Conservation (phyloP, 2,329 filamentous ascomycete genomes). For the Emergomyces africanus region DNA sequence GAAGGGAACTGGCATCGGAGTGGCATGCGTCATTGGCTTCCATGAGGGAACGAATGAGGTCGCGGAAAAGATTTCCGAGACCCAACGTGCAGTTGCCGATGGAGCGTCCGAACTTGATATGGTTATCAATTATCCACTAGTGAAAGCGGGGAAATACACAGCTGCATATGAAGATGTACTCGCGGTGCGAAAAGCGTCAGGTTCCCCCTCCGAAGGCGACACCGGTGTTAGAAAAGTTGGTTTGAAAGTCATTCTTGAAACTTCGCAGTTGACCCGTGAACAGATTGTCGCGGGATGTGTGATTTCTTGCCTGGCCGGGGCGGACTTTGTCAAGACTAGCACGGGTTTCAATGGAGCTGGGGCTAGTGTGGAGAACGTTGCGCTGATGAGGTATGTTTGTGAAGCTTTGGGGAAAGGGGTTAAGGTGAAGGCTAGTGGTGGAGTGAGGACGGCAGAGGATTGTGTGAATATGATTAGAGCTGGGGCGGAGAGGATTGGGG, state of each 20-base stretch:
- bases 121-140: conserved; percentile 42
- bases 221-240: conserved; percentile 24
- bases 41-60: conserved; percentile 45
- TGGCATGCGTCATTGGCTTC: conserved; percentile 48
- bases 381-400: conserved; percentile 40
- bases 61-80: conserved; percentile 39
- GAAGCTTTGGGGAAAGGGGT: conserved; percentile 30
- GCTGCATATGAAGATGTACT: conserved; percentile 42
- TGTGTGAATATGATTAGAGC: conserved; percentile 43
- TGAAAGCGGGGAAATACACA: conserved; percentile 34
- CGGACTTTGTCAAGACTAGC: conserved; percentile 49
- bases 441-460: conserved; percentile 39
- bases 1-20: conserved; percentile 32
- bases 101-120: conserved; percentile 47
- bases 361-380: conserved; percentile 40
- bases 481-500: conserved; percentile 44
- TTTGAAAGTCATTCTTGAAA: conserved; percentile 48
- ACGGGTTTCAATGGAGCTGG: conserved; percentile 47
- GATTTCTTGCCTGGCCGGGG: conserved; percentile 39
- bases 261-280: conserved; percentile 35
- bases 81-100: conserved; percentile 34
- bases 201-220: conserved; percentile 19
- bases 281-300: conserved; percentile 43
- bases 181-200: conserved; percentile 34
- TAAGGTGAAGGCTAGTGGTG: conserved; percentile 48